Evolutionary conservation across 345 rosid species (phyloP).

Genomic region (Tarenaya hassleriana): DNA sequence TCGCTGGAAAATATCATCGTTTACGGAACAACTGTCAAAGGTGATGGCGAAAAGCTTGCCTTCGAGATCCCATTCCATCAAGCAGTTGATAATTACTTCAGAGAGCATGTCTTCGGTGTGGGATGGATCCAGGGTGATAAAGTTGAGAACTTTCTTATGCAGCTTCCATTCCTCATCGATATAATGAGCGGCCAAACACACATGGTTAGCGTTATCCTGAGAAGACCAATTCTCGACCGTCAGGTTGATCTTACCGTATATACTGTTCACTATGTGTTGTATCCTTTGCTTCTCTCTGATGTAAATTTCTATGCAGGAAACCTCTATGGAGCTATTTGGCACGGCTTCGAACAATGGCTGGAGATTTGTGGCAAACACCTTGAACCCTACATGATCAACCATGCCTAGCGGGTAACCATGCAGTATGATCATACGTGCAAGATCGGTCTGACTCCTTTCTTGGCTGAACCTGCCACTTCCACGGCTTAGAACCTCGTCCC

Average conservation of each 20-base stretch:
- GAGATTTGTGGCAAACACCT: conserved; percentile 77
- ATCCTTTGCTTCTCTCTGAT: conserved; percentile 71
- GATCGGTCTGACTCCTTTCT: conserved; percentile 68
- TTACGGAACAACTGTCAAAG: conserved; percentile 53
- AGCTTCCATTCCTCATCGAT: conserved; percentile 64
- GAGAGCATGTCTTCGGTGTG: conserved; percentile 42
- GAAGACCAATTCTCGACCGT: conserved; percentile 59
- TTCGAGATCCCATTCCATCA: conserved; percentile 83
- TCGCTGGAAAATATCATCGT: conserved; percentile 58
- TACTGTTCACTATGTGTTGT: conserved; percentile 43
- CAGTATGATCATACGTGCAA: conserved; percentile 85
- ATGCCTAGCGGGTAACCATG: conserved; percentile 77
- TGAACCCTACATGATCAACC: conserved; percentile 91
- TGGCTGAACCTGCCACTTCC: conserved; percentile 74
- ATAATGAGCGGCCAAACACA: conserved; percentile 54
- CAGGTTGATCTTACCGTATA: conserved; percentile 59
- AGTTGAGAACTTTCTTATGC: conserved; percentile 58
- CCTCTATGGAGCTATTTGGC: conserved; percentile 50
- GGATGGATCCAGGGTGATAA: conserved; percentile 31
- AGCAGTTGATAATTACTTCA: conserved; percentile 63
- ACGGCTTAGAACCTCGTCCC: conserved; percentile 53
- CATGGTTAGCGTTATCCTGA: conserved; percentile 33
- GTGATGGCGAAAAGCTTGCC: conserved; percentile 81
- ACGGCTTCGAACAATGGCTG: conserved; percentile 77
- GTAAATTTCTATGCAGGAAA: conserved; percentile 70